Conservation (phyloP, 768 basidiomycete genomes). For the Gautieria morchelliformis region DNA sequence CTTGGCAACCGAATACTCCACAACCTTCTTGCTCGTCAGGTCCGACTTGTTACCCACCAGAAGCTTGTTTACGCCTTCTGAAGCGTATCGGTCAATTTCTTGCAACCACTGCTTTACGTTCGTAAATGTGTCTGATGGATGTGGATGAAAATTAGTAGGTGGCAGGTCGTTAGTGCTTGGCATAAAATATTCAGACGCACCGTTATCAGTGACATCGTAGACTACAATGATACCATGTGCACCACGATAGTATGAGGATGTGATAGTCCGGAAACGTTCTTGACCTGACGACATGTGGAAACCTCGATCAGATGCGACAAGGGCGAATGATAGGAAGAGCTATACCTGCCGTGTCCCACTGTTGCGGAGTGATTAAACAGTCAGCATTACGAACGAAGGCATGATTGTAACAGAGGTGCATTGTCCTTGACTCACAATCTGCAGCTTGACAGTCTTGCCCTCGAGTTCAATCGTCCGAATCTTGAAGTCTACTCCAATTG, state of each 20-base stretch:
- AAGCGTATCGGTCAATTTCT: slow-evolving; percentile 92
- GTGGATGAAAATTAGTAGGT: slow-evolving; percentile 1
- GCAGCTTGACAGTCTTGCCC: slow-evolving; percentile 96
- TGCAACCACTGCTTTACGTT: slow-evolving; percentile 95
- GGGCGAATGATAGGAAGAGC: background rate
- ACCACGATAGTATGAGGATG: slow-evolving; percentile 98
- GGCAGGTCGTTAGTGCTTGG: slow-evolving; percentile 13
- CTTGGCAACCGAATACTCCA: slow-evolving; percentile 83
- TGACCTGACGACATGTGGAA: slow-evolving; percentile 50
- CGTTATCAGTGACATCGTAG: slow-evolving; percentile 96
- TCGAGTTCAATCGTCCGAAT: slow-evolving; percentile 98
- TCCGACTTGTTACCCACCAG: slow-evolving; percentile 99
- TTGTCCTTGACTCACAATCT: slow-evolving; percentile 62
- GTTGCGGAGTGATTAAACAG: slow-evolving; percentile 8
- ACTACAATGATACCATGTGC: slow-evolving; percentile 98
- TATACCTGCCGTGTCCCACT: slow-evolving; percentile 98
- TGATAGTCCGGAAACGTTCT: slow-evolving; percentile 98
- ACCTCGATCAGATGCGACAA: background rate
- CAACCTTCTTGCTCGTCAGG: slow-evolving; percentile 92
- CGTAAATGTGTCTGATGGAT: slow-evolving; percentile 69
- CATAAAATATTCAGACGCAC: slow-evolving; percentile 25
- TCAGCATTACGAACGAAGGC: background rate
- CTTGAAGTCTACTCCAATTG: slow-evolving; percentile 98
- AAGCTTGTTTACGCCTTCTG: slow-evolving; percentile 97
- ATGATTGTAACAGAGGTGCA: background rate